These are phyloP conservation scores for Aspergillus indologenus DNA, from an alignment of 495 filamentous ascomycete genomes.

Conservation along the genomic window DNA sequence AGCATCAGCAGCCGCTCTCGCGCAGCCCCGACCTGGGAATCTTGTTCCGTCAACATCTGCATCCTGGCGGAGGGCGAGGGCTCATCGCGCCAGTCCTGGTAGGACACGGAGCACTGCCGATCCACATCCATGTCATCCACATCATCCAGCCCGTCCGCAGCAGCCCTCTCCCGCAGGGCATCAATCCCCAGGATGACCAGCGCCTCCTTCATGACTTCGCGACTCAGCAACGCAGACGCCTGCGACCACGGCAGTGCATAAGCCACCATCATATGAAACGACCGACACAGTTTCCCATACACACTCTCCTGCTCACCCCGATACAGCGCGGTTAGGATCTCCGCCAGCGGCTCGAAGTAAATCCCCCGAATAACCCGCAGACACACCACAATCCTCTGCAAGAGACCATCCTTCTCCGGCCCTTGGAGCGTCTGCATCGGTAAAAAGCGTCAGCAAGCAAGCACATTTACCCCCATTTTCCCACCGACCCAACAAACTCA, in stretches of 20 bases:
- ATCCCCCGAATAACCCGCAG: constrained; percentile 44
- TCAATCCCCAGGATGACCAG: constrained; percentile 56
- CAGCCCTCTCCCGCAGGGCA: constrained; percentile 24
- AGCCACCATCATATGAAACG: constrained; percentile 63
- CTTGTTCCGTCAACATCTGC: constrained; percentile 41
- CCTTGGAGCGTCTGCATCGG: constrained; percentile 36
- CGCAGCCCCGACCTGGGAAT: constrained; percentile 34
- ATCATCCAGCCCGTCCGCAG: constrained; percentile 13
- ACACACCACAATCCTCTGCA: constrained; percentile 40
- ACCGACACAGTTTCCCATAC: constrained; percentile 51
- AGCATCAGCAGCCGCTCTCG: constrained; percentile 55
- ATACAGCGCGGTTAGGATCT: constrained; percentile 37
- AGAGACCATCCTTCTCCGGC: constrained; percentile 24
- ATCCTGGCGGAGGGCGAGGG: constrained; percentile 24
- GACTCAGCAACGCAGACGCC: constrained; percentile 49
- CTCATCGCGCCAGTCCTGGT: constrained; percentile 36
- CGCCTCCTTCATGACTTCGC: constrained; percentile 52
- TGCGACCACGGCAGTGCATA: constrained; percentile 56
- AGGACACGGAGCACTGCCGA: constrained; percentile 36
- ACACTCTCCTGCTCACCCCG: constrained; percentile 30
- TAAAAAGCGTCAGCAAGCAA: constrained; percentile 6
- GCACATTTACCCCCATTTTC: not conserved
- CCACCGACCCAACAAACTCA: constrained; percentile 20
- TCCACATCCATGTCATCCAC: constrained; percentile 42
- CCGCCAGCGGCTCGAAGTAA: constrained; percentile 46